Conservation (phyloP, 2,329 filamentous ascomycete species). For the Diaporthe citrichinensis region DNA sequence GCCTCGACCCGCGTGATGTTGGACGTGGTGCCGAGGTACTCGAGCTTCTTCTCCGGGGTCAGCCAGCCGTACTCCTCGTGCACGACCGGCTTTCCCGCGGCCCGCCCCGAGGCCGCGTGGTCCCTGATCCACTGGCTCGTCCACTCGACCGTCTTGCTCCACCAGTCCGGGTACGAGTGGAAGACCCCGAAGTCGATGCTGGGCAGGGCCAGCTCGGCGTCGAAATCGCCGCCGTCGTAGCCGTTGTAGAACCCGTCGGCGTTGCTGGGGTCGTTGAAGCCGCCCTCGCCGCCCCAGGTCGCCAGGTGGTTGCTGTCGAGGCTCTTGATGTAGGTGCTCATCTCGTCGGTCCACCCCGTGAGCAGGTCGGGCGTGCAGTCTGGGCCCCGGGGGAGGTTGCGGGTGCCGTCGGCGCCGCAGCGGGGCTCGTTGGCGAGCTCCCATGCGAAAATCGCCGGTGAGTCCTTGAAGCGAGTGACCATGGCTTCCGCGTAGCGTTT, state of each 20-base stretch:
- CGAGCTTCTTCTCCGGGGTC: slow-evolving; percentile 61
- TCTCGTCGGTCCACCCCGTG: slow-evolving; percentile 65
- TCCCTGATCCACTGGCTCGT: slow-evolving; percentile 68
- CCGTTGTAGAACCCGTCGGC: slow-evolving; percentile 63
- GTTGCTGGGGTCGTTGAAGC: slow-evolving; percentile 59
- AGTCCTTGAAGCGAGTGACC: slow-evolving; percentile 71
- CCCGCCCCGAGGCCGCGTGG: slow-evolving; percentile 60
- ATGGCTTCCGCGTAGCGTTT: slow-evolving; percentile 72
- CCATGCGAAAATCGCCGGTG: slow-evolving; percentile 75
- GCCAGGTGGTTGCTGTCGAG: slow-evolving; percentile 67
- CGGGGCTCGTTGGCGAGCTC: slow-evolving; percentile 75
- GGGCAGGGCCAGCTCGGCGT: slow-evolving; percentile 61
- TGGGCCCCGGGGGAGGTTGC: slow-evolving; percentile 59
- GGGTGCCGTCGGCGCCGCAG: slow-evolving; percentile 60
- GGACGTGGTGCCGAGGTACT: slow-evolving; percentile 59
- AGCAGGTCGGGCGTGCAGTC: slow-evolving; percentile 59
- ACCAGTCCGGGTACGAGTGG: slow-evolving; percentile 70
- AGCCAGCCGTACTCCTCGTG: slow-evolving; percentile 71
- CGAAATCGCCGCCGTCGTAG: slow-evolving; percentile 67
- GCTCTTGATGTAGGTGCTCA: slow-evolving; percentile 67
- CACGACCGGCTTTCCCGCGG: slow-evolving; percentile 65
- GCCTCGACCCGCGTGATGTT: slow-evolving; percentile 61
- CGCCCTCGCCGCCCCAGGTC: slow-evolving; percentile 72
- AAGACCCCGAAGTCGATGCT: slow-evolving; percentile 69
- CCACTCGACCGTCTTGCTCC: slow-evolving; percentile 66